A percentile compares a stretch with the other conserved stretches of the same genome.
phyloP scores from a whole-genome alignment of 495 filamentous ascomycete genomes.

The Articulospora tetracladia region DNA sequence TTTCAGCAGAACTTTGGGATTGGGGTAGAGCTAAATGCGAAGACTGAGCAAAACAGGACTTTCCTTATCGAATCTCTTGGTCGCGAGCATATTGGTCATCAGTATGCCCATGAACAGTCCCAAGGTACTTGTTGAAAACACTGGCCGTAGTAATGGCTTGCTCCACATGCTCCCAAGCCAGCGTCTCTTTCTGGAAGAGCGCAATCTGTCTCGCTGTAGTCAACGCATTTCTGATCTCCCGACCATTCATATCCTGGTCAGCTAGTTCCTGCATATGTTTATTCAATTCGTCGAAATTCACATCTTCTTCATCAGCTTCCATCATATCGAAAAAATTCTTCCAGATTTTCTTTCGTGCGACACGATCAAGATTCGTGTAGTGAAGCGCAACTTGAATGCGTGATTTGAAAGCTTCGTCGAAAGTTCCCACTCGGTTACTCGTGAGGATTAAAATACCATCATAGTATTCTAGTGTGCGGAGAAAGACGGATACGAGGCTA shows the following conservation, averaged over 20 bases:
- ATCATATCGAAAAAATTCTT: slow-evolving; percentile 55
- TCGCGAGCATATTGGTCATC: slow-evolving; percentile 9
- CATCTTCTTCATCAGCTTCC: slow-evolving; percentile 51
- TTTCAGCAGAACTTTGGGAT: too few species aligned
- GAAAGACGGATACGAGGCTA: slow-evolving; percentile 68
- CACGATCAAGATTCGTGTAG: slow-evolving; percentile 68
- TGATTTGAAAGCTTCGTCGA: slow-evolving; percentile 57
- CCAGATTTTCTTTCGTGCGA: slow-evolving; percentile 77
- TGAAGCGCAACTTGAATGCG: slow-evolving; percentile 63
- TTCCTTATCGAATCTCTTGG: neutral
- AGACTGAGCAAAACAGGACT: too few species aligned
- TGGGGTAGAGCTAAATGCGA: too few species aligned
- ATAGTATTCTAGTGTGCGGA: slow-evolving; percentile 59
- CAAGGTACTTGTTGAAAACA: slow-evolving; percentile 12
- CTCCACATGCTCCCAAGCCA: neutral
- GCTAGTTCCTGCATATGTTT: slow-evolving; percentile 51
- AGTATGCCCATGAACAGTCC: slow-evolving; percentile 9
- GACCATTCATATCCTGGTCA: slow-evolving; percentile 72
- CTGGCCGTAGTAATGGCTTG: neutral
- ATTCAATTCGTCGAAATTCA: slow-evolving; percentile 25
- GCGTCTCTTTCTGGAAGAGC: neutral
- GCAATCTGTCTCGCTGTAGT: slow-evolving; percentile 30
- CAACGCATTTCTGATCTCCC: slow-evolving; percentile 58
- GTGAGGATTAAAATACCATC: slow-evolving; percentile 75
- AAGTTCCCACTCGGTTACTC: slow-evolving; percentile 74